Evolutionary conservation across 177 flowering plant species (phyloP).

Genomic region (Vitis hybrid): DNA sequence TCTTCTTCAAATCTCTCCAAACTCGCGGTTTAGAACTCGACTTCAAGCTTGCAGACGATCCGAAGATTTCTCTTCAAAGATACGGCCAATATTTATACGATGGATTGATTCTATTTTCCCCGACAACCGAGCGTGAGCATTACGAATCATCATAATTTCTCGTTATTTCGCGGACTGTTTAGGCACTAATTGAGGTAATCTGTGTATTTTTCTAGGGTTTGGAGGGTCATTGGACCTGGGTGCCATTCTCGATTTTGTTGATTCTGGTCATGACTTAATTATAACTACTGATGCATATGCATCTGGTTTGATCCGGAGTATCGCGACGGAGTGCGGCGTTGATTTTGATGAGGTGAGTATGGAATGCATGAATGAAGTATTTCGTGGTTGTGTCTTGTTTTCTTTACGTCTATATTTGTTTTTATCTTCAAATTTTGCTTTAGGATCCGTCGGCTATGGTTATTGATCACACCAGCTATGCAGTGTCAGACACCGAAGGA

Average conservation of each 20-base stretch:
- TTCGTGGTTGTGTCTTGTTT: no score
- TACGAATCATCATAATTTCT: no score
- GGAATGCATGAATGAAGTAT: background rate
- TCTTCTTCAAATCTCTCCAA: slow-evolving; percentile 76
- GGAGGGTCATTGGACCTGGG: slow-evolving; percentile 77
- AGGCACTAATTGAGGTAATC: background rate
- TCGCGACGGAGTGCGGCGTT: slow-evolving; percentile 88
- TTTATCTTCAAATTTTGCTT: background rate
- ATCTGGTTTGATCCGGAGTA: slow-evolving; percentile 76
- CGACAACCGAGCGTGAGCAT: slow-evolving; percentile 58
- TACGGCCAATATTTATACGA: slow-evolving; percentile 85
- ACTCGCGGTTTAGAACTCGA: slow-evolving; percentile 78
- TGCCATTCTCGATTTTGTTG: slow-evolving; percentile 76
- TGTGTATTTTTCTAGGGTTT: slow-evolving; percentile 43
- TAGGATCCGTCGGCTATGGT: slow-evolving; percentile 80
- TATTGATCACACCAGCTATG: slow-evolving; percentile 87
- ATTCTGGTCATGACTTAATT: slow-evolving; percentile 88
- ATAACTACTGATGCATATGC: slow-evolving; percentile 72
- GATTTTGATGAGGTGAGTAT: slow-evolving; percentile 85
- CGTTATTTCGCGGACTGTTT: background rate
- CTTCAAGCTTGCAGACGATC: slow-evolving; percentile 87
- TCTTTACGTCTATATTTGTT: no score
- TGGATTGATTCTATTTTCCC: slow-evolving; percentile 71
- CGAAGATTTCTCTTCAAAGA: slow-evolving; percentile 64
- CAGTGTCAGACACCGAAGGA: slow-evolving; percentile 70